A percentile compares a stretch with the other conserved stretches of the same genome.
Evolutionary conservation across 1,284 basidiomycete species (phyloP).

Genomic region (Bjerkandera adusta): DNA sequence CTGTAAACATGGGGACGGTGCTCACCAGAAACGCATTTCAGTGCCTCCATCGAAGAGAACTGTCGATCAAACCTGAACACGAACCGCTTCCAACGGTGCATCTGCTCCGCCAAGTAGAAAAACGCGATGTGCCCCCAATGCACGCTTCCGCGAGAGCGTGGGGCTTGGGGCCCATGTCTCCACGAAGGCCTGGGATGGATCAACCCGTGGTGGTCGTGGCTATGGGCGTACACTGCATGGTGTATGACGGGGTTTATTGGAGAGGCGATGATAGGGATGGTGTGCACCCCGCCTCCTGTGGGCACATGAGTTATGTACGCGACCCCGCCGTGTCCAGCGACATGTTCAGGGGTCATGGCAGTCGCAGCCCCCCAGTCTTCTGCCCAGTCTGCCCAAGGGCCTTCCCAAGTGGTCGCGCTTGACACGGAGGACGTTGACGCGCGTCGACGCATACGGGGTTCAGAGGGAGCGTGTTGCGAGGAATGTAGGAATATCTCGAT

Average conservation of each 20-base stretch:
- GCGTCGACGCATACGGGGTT: conserved; percentile 19
- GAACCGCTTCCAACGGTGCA: conserved; percentile 77
- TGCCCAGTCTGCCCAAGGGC: conserved; percentile 19
- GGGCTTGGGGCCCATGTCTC: neutral
- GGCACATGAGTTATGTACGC: conserved; percentile 4
- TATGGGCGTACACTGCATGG: no score
- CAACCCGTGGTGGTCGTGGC: conserved; percentile 9
- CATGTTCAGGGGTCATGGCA: conserved; percentile 11
- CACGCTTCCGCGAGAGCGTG: conserved; percentile 39
- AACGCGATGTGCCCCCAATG: conserved; percentile 79
- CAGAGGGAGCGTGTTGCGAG: neutral
- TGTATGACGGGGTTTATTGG: conserved; percentile 19
- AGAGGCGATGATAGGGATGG: conserved; percentile 4
- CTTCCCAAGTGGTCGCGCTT: conserved; percentile 20
- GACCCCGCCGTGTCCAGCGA: conserved; percentile 8
- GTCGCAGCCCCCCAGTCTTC: conserved; percentile 14
- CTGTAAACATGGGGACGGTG: conserved; percentile 11
- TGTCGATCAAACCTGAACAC: conserved; percentile 74
- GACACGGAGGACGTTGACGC: conserved; percentile 24
- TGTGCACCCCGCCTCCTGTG: neutral
- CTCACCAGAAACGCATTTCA: conserved; percentile 67
- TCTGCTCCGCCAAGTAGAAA: conserved; percentile 72
- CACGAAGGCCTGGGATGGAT: conserved; percentile 1
- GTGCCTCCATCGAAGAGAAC: conserved; percentile 65
- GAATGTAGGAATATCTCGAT: conserved; percentile 67